Evolutionary conservation across 257 asterid genomes (phyloP), one percentile per base, ranked within the genome.

Genomic region (Lantana camara): DNA sequence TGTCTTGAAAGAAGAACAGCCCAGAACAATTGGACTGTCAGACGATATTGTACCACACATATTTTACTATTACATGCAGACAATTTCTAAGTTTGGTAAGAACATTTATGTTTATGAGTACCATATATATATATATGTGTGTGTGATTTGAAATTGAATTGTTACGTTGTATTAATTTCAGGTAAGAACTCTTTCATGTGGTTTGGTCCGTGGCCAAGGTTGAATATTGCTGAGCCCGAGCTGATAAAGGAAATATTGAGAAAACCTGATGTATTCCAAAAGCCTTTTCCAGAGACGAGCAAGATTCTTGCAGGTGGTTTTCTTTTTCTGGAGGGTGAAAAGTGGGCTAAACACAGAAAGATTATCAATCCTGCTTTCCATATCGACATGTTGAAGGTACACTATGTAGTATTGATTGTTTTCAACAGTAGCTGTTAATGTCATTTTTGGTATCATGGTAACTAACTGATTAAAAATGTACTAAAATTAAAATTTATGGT

Each of bases 281-380:
- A 72, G 72, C 75, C 69, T 0, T 4, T 1, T 1, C 19, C 44
- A n/a, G 35, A 57, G 1, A 27, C 13, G 0, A 21, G 34, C 9
- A 35, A 57, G 50, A 45, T 47, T 2, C 35, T 67, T 21, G 12
- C 37, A 0, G 63, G 72, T 11, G 72, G 77, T 8, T 37, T 72
- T 17, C 3, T 40, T 4, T 65, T 19, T 64, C 57, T 57, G 5
- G 74, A 74, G 15, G 71, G 44, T 10, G 53, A 74, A 7, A 74
- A 63, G 45, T 68, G 72, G 79, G 58, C 63, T 29, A 57, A 48
- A 35, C 75, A 63, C 32, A 63, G 79, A 19, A 74, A 63, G 51
- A 49, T 68, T 16, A 35, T 58, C 17, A 74, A 23, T 9, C 72
- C 68, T 40, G 75, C 72, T 17, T 68, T 74, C 50, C 68, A 68